phyloP scores from a whole-genome alignment of 805 yeast genomes.

The Blastobotrys muscicola region DNA sequence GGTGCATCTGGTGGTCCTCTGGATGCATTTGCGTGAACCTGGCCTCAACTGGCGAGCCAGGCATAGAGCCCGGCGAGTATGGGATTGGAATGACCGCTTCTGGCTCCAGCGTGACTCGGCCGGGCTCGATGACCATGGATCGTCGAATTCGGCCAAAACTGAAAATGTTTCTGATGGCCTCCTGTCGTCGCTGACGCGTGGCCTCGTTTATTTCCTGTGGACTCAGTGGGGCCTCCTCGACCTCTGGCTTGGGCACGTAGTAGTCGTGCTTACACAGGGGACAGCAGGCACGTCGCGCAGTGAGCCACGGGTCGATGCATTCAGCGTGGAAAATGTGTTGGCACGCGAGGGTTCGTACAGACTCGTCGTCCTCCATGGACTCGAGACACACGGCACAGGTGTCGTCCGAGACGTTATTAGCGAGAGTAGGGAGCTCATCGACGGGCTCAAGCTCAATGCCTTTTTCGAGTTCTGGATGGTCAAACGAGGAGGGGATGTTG shows the following conservation, averaged over 20 bases:
- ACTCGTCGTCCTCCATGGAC: slow-evolving; percentile 47
- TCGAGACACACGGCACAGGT: slow-evolving; percentile 75
- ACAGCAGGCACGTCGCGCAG: slow-evolving; percentile 65
- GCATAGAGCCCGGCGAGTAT: too few species aligned
- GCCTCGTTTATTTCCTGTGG: not conserved
- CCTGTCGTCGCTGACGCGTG: slow-evolving; percentile 1
- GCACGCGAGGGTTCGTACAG: slow-evolving; percentile 65
- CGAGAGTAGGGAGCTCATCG: slow-evolving; percentile 19
- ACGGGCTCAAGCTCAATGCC: slow-evolving; percentile 7
- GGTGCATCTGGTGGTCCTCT: too few species aligned
- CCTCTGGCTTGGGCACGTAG: slow-evolving; percentile 23
- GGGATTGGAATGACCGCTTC: too few species aligned
- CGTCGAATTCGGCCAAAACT: not conserved
- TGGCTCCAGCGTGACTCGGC: too few species aligned
- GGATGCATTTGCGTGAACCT: too few species aligned
- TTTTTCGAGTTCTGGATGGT: not conserved
- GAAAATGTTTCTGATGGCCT: not conserved
- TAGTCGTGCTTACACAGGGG: slow-evolving; percentile 75
- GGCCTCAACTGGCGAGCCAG: too few species aligned
- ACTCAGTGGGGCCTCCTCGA: not conserved
- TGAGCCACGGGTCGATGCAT: slow-evolving; percentile 78
- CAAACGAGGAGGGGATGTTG: too few species aligned
- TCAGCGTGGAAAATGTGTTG: slow-evolving; percentile 76
- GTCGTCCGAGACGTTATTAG: slow-evolving; percentile 30
- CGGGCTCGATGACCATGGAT: too few species aligned